Evolutionary conservation across 371 early-diverging fungal genomes (phyloP).

Genomic region (Mucor mucedo): DNA sequence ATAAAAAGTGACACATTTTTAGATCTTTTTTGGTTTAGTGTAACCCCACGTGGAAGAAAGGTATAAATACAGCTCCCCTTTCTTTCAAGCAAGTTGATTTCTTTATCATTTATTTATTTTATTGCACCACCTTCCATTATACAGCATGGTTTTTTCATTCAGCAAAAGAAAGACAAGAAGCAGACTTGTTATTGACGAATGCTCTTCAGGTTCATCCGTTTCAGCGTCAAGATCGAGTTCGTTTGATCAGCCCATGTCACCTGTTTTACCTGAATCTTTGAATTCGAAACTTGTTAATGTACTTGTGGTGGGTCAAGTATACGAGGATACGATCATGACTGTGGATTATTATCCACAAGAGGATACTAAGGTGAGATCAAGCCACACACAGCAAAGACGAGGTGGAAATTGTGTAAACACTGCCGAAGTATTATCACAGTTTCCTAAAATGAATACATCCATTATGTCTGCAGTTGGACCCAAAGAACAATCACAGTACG

Average conservation of each 20-base stretch:
- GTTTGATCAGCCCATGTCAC: slow-evolving; percentile 21
- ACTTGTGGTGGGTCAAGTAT: slow-evolving; percentile 57
- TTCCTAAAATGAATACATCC: slow-evolving; percentile 24
- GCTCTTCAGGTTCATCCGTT: slow-evolving; percentile 11
- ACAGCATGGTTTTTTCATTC: slow-evolving; percentile 13
- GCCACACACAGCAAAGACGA: slow-evolving; percentile 56
- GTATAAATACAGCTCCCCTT: background rate
- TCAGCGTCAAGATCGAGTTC: slow-evolving; percentile 21
- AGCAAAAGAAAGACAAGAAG: slow-evolving; percentile 10
- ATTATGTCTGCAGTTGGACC: slow-evolving; percentile 58
- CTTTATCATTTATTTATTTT: background rate
- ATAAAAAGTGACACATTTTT: background rate
- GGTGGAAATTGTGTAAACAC: slow-evolving; percentile 74
- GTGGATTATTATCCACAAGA: slow-evolving; percentile 61
- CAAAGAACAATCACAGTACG: slow-evolving; percentile 48
- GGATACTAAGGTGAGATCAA: slow-evolving; percentile 64
- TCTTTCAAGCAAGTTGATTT: background rate
- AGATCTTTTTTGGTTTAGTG: background rate
- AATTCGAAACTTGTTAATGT: slow-evolving; percentile 17
- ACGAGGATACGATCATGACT: slow-evolving; percentile 57
- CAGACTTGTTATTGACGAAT: slow-evolving; percentile 11
- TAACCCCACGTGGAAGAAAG: slow-evolving; percentile 2
- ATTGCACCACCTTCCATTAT: background rate
- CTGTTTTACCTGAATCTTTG: slow-evolving; percentile 13
- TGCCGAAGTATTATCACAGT: slow-evolving; percentile 61